Base-by-base conservation (phyloP, 108 stramenopile species). In the Cyclotella sp. region DNA sequence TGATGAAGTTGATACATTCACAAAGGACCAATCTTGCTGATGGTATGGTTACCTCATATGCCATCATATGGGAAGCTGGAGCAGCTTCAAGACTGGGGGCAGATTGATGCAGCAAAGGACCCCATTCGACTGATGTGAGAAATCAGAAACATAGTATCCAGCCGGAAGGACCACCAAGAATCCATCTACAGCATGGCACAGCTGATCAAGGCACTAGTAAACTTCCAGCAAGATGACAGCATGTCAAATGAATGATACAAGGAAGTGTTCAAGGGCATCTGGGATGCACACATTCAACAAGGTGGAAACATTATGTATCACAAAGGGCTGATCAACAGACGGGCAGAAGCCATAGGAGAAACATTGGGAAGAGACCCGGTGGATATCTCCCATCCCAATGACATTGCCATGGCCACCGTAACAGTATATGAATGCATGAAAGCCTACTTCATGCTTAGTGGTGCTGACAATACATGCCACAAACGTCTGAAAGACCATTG, bases 121-220 rank as follows among this genome's bases (percentile, higher is more conserved):
- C 21, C 58, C 4, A 28, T 26, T 16, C 1, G 3, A 6, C 67
- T 68, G 2, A 21, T 51, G 3, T 19, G 3, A 4, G 47, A 21
- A 13, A 68, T 68, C 14, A 14, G 67, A 3, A 47, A 51, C 12
- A 40, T 28, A 5, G 47, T 68, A 3, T 51, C 7, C 5, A 10
- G 67, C 15, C 5, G 26, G 2, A 13, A 68, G 46, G 47, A 19
- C 26, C 67, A 68, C 67, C 14, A 42, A 16, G 27, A 65, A 45
- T 6, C 30, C 2, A 45, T 41, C 18, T 65, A 65, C 63, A 65
- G 63, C 10, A 41, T 65, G 63, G 30, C 6, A 9, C 1, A 65
- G 39, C 63, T 65, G 19, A 41, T 65, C 39, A 65, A 65, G 40
- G 39, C 2, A 4, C 22, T 12, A 3, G 14, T 24, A 4, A 28